These are phyloP conservation scores for Hypericum androsaemum DNA, from an alignment of 345 rosid genomes.

Conservation along the genomic window DNA sequence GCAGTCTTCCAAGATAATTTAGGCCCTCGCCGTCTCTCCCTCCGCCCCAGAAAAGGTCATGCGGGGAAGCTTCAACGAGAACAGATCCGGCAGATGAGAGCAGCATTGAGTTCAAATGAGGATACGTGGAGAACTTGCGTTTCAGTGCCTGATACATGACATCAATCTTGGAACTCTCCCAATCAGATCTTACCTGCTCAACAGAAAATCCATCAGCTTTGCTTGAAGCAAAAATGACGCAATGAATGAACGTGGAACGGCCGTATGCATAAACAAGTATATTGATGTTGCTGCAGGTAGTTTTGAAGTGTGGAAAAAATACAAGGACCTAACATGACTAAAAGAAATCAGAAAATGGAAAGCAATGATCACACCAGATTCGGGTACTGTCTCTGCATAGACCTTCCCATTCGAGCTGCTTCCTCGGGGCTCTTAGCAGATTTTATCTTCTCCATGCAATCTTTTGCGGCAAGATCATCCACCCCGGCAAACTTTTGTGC, in stretches of 20 bases:
- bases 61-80: conserved; percentile 89
- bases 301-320: too few species aligned
- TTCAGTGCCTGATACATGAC: conserved; percentile 71
- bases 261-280: too few species aligned
- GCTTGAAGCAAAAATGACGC: background rate
- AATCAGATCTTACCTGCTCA: conserved; percentile 70
- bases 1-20: conserved; percentile 76
- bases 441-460: conserved; percentile 53
- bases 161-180: conserved; percentile 70
- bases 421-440: conserved; percentile 77
- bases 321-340: too few species aligned
- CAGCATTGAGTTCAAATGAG: conserved; percentile 71
- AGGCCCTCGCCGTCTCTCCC: conserved; percentile 95
- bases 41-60: conserved; percentile 93
- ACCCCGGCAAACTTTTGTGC: conserved; percentile 59
- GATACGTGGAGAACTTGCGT: conserved; percentile 78
- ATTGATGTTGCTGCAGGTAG: too few species aligned
- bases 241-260: background rate
- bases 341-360: background rate
- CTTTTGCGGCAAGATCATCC: conserved; percentile 39
- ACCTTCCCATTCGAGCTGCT: conserved; percentile 78
- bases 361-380: conserved; percentile 39
- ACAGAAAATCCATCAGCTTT: background rate
- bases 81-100: conserved; percentile 68
- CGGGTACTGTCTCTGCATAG: conserved; percentile 48